These are phyloP conservation scores for Talaromyces sp. DNA, from an alignment of 2,329 filamentous ascomycete species.

Conservation along the genomic window DNA sequence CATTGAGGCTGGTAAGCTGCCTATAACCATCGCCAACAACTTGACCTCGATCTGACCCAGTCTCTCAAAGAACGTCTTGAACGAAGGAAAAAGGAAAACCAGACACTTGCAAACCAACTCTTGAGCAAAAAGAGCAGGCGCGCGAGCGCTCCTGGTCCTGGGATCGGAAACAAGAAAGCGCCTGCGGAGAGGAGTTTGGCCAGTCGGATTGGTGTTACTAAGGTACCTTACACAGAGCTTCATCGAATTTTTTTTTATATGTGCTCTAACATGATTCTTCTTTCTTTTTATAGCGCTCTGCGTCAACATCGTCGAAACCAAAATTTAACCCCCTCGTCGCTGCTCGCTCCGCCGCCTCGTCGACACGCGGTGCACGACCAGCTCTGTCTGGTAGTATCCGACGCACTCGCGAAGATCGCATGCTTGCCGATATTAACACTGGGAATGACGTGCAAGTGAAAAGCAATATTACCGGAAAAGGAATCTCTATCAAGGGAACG, in stretches of 20 bases:
- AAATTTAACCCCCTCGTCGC: constrained; percentile 33
- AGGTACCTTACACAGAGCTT: constrained; percentile 35
- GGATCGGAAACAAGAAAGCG: constrained; percentile 34
- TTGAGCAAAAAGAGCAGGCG: constrained; percentile 50
- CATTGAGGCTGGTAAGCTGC: constrained; percentile 45
- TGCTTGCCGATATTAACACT: constrained; percentile 26
- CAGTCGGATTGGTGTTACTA: constrained; percentile 56
- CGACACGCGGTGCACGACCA: not conserved
- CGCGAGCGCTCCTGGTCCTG: constrained; percentile 43
- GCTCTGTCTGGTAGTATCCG: constrained; percentile 22
- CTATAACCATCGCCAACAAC: not conserved
- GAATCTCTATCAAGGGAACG: constrained; percentile 53
- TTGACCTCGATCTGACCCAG: constrained; percentile 4
- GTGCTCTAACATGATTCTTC: not conserved
- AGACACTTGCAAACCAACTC: constrained; percentile 56
- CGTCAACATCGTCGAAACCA: constrained; percentile 35
- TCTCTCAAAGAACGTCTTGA: constrained; percentile 28
- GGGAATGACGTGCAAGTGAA: constrained; percentile 25
- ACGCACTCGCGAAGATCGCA: constrained; percentile 30
- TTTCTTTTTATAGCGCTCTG: constrained; percentile 28
- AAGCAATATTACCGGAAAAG: constrained; percentile 20
- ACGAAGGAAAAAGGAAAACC: constrained; percentile 52
- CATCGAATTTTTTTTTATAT: not conserved
- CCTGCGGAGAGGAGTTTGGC: constrained; percentile 47
- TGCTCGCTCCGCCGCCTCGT: constrained; percentile 15